Evolutionary conservation across 1,139 yeast species (phyloP), one percentile per base, ranked within the genome.

Genomic region (Geotrichum restrictum): DNA sequence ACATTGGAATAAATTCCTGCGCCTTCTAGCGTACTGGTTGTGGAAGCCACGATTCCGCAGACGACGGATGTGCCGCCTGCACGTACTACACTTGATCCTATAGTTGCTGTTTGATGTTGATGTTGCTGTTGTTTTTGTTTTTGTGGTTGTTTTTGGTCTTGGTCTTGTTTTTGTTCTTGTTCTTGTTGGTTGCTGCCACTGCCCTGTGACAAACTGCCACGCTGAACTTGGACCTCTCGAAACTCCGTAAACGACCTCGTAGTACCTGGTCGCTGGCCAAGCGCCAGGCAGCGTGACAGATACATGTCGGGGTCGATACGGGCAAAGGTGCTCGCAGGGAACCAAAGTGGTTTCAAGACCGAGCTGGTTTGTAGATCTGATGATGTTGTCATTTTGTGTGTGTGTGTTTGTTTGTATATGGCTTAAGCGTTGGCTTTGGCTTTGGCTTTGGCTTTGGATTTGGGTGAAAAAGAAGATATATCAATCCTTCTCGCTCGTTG

Each of bases 281-380:
- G 68, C 1, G 91, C 93, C 29, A 91, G 68, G 67, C 89, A 95
- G 63, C 95, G 79, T 64, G 85, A 85, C 49, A 91, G 74, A 3
- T 91, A 86, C 13, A 88, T 70, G 55, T 87, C 95, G 0, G 98
- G 97, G 7, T 94, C 89, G 41, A 91, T 78, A 52, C 95, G 75
- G 1, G 94, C 91, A 50, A 91, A 74, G 16, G 89, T 88, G 39
- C 83, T 86, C 1, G 96, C 93, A 3, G 94, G 83, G 65, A 89
- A 88, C 29, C 77, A 71, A 48, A 81, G 72, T 51, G 80, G 64
- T 13, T 39, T 29, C 19, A 49, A 3, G 24, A 13, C 4, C 41
- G 21, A 3, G n/a, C n/a, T 13, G 5, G 24, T 3, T 21, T 19
- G 22, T 16, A 3, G 24, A 8, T 16, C 4, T 16, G 18, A 11